Base-by-base conservation (phyloP, 805 yeast genomes). In the Lipomyces mesembrius region DNA sequence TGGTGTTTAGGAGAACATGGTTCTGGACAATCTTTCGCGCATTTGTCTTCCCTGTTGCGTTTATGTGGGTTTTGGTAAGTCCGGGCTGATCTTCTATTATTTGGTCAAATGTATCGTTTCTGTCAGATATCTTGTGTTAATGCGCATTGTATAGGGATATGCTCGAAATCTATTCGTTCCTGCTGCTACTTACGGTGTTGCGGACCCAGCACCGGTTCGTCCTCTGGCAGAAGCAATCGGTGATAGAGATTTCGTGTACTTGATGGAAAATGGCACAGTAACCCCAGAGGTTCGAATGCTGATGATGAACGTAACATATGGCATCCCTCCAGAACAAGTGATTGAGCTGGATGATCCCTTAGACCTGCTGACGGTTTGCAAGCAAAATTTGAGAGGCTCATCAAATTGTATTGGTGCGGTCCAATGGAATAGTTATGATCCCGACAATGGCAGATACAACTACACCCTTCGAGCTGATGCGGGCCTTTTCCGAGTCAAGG, bases 381-480 rank as follows among this genome's bases (percentile, higher is more conserved):
- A 67, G 25, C 78, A 77, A 61, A 75, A 75, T 43, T 66, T 77
- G 35, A 69, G 74, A n/a, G 80, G 80, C 0, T 64, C 74, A 17
- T 72, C 77, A 35, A 69, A 70, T 22, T 77, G 80, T 62, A 75
- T 77, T 29, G 80, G 79, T 17, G 80, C 76, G 11, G 69, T 77
- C 7, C 75, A 76, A 49, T 77, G 79, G 79, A 73, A 77, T 64
- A 55, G 62, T 20, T 70, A 76, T 34, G 78, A 77, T 60, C 59
- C 66, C 9, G 70, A 63, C 5, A 63, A 59, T n/a, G 55, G 71
- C 2, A 39, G 72, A 27, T 77, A 76, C 72, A 77, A 77, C 68
- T 77, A 77, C 68, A 77, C 80, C 6, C 62, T 77, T n/a, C 72
- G 79, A 51, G 75, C 77, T 35, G 76, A 77, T 60, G 71, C 78